Base-by-base conservation (phyloP, 306 rosid species). In the Quercus alba region DNA sequence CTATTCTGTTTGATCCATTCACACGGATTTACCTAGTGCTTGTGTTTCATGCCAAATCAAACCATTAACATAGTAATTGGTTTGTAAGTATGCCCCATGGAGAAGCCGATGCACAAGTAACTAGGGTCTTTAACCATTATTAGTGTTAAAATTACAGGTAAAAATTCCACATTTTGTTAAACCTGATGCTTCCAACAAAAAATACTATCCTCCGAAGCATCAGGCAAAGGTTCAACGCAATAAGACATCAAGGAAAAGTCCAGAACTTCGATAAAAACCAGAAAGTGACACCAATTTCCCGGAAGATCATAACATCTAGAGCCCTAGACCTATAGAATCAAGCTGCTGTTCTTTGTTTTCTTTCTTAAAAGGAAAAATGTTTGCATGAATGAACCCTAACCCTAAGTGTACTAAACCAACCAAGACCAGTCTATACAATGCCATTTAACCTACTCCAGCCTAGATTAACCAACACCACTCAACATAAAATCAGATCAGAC, bases 351-450 rank as follows among this genome's bases (percentile, higher is more conserved):
- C 17, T 26, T 73, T 56, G 46, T 20, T 41, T 49, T 49, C 17
- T 41, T 41, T 41, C 46, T 41, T 41, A 41, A 15, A 44, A 44
- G 13, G 17, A 69, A 62, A 71, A 80, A 70, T 6, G 33, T 66
- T 67, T 57, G 70, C 83, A 82, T 77, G 87, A 90, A 84, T 75
- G 87, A 90, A 84, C 92, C 94, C 97, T 92, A 90, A 86, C 93
- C 96, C 97, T 88, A 91, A 80, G 70, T 46, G 70, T 46, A 70
- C 8, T 13, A 15, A 58, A 63, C 33, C 15, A 49, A 49, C 54
- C 14, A 10, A 49, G 54, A 11, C 15, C 17, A 49, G 15, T 12
- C 13, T 14, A 30, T 28, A 17, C 70, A 64, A 64, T 28, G 44
- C 41, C 70, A 64, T 31, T 17, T 64, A 31, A 30, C 46, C 46